A percentile compares a stretch with the other conserved stretches of the same genome.
Conservation (phyloP, 2,329 filamentous ascomycete genomes). For the Elsinoe batatas region DNA sequence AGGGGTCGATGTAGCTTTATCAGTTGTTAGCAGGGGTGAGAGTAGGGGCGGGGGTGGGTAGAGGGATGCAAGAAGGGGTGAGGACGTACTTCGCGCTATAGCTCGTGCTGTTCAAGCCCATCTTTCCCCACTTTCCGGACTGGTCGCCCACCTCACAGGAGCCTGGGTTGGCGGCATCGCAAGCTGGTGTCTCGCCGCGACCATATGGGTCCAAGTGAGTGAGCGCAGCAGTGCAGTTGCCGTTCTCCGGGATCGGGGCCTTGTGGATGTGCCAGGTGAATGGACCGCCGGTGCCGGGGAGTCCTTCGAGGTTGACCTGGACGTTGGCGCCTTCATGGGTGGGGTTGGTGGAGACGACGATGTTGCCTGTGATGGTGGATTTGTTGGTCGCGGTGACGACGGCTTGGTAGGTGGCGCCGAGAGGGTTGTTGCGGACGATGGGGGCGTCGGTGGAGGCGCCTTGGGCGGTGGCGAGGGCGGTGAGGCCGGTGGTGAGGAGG, state of each 20-base stretch:
- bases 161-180: slow-evolving; percentile 46
- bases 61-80: too few relatives aligned
- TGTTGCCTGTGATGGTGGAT: slow-evolving; percentile 27
- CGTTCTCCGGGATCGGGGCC: slow-evolving; percentile 50
- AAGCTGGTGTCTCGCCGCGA: slow-evolving; percentile 53
- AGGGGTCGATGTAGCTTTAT: slow-evolving; percentile 40
- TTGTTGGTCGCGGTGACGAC: slow-evolving; percentile 27
- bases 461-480: slow-evolving; percentile 12
- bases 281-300: slow-evolving; percentile 24
- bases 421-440: slow-evolving; percentile 29
- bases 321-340: slow-evolving; percentile 34
- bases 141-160: slow-evolving; percentile 71
- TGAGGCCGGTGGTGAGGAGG: slow-evolving; percentile 6
- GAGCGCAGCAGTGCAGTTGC: slow-evolving; percentile 61
- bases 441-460: slow-evolving; percentile 23
- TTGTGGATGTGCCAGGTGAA: slow-evolving; percentile 61
- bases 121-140: slow-evolving; percentile 60
- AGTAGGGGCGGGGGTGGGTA: neutral
- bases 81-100: slow-evolving; percentile 26
- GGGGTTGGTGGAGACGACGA: slow-evolving; percentile 25
- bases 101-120: slow-evolving; percentile 25
- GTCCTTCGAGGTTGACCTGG: slow-evolving; percentile 30
- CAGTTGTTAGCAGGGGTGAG: neutral
- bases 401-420: slow-evolving; percentile 31
- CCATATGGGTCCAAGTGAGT: slow-evolving; percentile 62